Percentiles rank a stretch among this genome's conserved stretches.
Conservation (phyloP, 441 rosid genomes). For the Euphorbia schlechtendalii region DNA sequence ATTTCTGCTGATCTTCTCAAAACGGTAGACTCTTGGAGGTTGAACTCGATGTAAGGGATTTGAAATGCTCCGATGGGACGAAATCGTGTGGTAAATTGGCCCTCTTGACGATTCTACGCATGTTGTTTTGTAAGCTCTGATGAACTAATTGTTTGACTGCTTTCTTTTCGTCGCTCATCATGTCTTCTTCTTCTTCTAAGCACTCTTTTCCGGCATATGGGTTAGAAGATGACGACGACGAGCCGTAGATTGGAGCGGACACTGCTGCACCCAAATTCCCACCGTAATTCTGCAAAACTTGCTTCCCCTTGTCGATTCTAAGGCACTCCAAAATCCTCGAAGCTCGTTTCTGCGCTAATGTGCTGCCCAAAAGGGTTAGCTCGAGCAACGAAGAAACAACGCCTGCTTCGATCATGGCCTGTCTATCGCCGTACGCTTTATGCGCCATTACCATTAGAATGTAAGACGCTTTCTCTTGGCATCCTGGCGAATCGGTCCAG, state of each 20-base stretch:
- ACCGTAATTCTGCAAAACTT: slow-evolving; percentile 50
- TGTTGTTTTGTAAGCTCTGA: slow-evolving; percentile 91
- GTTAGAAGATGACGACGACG: slow-evolving; percentile 43
- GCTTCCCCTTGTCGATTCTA: slow-evolving; percentile 87
- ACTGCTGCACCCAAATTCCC: slow-evolving; percentile 52
- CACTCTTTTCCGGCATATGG: slow-evolving; percentile 38
- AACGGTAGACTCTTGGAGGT: slow-evolving; percentile 96
- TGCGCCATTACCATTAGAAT: slow-evolving; percentile 90
- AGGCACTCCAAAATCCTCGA: slow-evolving; percentile 80
- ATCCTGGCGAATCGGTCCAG: slow-evolving; percentile 87
- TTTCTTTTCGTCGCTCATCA: slow-evolving; percentile 97
- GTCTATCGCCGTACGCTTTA: slow-evolving; percentile 76
- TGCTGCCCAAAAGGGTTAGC: slow-evolving; percentile 79
- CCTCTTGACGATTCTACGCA: slow-evolving; percentile 93
- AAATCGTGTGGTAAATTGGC: slow-evolving; percentile 97
- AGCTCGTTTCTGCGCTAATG: slow-evolving; percentile 92
- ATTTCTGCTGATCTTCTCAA: slow-evolving; percentile 34
- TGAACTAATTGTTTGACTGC: slow-evolving; percentile 93
- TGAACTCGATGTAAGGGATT: slow-evolving; percentile 72
- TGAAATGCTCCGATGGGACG: slow-evolving; percentile 86
- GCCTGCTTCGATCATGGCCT: slow-evolving; percentile 91
- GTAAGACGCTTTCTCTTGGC: slow-evolving; percentile 92
- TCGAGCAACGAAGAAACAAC: slow-evolving; percentile 76
- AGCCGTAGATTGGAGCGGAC: slow-evolving; percentile 84
- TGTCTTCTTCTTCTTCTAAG: slow-evolving; percentile 47